Conservation (phyloP, 139 green algal genomes). For the Pleodorina starrii region DNA sequence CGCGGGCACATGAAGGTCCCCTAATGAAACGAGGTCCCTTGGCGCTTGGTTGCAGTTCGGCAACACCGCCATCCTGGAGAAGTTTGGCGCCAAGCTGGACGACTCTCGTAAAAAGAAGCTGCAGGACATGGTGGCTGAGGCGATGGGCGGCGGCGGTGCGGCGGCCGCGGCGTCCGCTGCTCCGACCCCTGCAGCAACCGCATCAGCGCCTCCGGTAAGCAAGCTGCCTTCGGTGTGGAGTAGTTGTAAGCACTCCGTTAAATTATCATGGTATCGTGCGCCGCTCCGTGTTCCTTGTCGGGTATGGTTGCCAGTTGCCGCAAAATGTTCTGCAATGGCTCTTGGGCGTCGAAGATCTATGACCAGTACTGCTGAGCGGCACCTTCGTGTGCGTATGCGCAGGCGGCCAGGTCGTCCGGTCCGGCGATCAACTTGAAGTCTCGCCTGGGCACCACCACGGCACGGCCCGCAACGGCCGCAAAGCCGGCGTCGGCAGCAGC, state of each 20-base stretch:
- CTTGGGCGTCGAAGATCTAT: no score
- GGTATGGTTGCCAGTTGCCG: no score
- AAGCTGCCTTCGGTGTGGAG: no score
- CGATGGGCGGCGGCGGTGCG: slow-evolving; percentile 29
- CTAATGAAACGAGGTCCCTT: no score
- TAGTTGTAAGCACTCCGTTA: no score
- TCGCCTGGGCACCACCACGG: neutral
- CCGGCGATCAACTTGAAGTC: neutral
- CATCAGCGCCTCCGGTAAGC: neutral
- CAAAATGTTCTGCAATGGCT: no score
- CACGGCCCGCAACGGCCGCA: neutral
- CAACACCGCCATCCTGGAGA: slow-evolving; percentile 67
- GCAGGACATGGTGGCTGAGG: slow-evolving; percentile 74
- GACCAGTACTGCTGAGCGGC: no score
- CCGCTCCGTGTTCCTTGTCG: no score
- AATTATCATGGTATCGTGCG: no score
- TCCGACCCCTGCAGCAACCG: neutral
- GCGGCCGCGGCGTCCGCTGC: neutral
- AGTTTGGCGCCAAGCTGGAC: slow-evolving; percentile 79
- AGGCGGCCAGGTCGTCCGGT: neutral
- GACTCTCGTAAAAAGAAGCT: slow-evolving; percentile 85
- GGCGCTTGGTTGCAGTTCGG: slow-evolving; percentile 57
- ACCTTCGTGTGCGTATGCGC: neutral
- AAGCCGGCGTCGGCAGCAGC: neutral
- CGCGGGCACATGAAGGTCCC: no score